Evolutionary conservation across 352 stramenopile species (phyloP), one percentile per base, ranked within the genome.

Genomic region (Pythium apleroticum): DNA sequence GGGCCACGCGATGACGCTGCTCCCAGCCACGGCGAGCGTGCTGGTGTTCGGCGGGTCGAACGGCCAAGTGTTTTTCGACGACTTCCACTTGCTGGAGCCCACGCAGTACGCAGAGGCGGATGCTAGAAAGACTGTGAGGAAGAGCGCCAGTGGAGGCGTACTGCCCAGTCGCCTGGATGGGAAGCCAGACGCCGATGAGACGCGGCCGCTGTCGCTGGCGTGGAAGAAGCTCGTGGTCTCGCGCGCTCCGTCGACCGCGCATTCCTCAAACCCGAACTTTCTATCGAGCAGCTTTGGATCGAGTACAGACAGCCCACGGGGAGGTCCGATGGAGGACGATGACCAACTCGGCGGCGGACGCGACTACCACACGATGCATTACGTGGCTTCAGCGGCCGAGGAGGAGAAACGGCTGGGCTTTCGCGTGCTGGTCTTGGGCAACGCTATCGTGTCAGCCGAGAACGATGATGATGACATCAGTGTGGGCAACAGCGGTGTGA

Each of bases 301-400:
- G 15, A 53, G 46, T 20, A 45, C 72, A 3, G 63, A 52, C 27
- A 67, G 52, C 27, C 60, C 60, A 39, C 52, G 50, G 1, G 39
- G 24, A 19, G 7, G 52, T 52, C 14, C 15, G 20, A 14, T 52
- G 31, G 57, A 71, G 17, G 46, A 33, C 1, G 64, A 71, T 28
- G 43, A 57, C 25, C 53, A 74, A 14, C 33, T 72, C 0, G 72
- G 66, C 4, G 27, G 30, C n/a, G 69, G 65, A 0, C 78, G 84
- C 37, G 78, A 89, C 61, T 81, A 88, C 60, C 81, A 90, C 68
- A 77, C 78, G 12, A 90, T 92, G 81, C 84, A 92, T 68, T 92
- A 92, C 58, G 69, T 90, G 9, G 62, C 78, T 31, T 61, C 69
- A 20, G 61, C 71, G 3, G 17, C 55, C 20, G 46, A 52, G 5